These are phyloP conservation scores for Mycena venus DNA, from an alignment of 768 basidiomycete species.

Conservation along the genomic window DNA sequence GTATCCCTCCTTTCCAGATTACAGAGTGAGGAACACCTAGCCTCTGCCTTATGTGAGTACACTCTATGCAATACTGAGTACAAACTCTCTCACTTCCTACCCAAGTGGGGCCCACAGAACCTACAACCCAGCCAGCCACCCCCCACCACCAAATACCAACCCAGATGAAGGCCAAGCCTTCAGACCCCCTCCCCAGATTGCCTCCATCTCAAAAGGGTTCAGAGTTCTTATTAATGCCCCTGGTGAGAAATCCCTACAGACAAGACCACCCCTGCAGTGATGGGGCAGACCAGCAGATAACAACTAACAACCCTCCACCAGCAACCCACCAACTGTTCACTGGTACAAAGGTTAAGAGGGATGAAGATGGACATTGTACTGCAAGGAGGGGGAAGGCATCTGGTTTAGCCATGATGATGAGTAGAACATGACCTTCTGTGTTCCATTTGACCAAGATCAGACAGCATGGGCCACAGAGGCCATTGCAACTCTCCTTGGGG, in stretches of 20 bases:
- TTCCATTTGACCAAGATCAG: too few species aligned
- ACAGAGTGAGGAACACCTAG: background rate
- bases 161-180: background rate
- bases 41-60: background rate
- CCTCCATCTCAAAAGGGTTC: slow-evolving; percentile 2
- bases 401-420: background rate
- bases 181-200: background rate
- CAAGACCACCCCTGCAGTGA: background rate
- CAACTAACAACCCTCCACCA: too few species aligned
- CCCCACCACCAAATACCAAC: background rate
- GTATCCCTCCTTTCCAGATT: background rate
- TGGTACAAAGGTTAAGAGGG: too few species aligned
- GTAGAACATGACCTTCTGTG: too few species aligned
- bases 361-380: too few species aligned
- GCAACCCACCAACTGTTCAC: too few species aligned
- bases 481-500: background rate
- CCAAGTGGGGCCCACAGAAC: slow-evolving; percentile 25
- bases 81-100: background rate
- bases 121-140: background rate
- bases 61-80: background rate
- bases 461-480: background rate
- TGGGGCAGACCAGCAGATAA: background rate
- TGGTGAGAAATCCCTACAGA: background rate
- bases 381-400: background rate
- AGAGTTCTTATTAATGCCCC: background rate